Base-by-base conservation (phyloP, 345 rosid genomes). In the Sisymbrium altissimum region DNA sequence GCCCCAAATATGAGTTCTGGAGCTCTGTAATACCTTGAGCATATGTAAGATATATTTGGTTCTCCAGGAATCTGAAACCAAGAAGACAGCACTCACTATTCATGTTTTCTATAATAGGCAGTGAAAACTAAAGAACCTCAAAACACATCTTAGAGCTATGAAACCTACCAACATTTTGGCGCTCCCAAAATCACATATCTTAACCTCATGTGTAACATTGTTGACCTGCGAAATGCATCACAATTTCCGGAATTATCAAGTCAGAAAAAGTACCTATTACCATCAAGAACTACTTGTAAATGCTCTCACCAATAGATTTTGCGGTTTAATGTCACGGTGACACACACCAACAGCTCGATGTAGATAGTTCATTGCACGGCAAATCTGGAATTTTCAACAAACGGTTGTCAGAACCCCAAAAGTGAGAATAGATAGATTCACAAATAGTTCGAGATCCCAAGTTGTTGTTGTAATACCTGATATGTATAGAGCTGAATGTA, bases 1-100 rank as follows among this genome's bases (percentile, higher is more conserved):
- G 97, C 97, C 68, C 97, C 98, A 83, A 94, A 94, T 57, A 91
- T 94, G 66, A 94, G 91, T 72, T 94, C 98, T 32, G 98, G 98
- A 53, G 98, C 98, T 48, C 98, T 94, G 62, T 91, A 93, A 66
- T 91, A 93, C 82, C 97, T 83, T 45, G 98, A 93, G 77, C 98
- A 93, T 67, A 93, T 93, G 76, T 93, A 93, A 11, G 97, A 93
- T 69, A 93, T 88, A 83, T 93, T 93, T 21, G 98, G 94, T 71
- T 93, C 55, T 91, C 87, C 89, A 84, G 81, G 81, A 72, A 91
- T 89, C 97, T 90, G 80, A 72, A 12, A 49, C 68, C 54, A 70
- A 72, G 33, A 58, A 53, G 33, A 64, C 56, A 45, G 74, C 41
- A 53, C 7, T 66, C 33, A 52, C 66, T 76, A 52, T 64, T 76